Evolutionary conservation across 805 yeast genomes (phyloP).

Genomic region (Zygotorulaspora danielsina): DNA sequence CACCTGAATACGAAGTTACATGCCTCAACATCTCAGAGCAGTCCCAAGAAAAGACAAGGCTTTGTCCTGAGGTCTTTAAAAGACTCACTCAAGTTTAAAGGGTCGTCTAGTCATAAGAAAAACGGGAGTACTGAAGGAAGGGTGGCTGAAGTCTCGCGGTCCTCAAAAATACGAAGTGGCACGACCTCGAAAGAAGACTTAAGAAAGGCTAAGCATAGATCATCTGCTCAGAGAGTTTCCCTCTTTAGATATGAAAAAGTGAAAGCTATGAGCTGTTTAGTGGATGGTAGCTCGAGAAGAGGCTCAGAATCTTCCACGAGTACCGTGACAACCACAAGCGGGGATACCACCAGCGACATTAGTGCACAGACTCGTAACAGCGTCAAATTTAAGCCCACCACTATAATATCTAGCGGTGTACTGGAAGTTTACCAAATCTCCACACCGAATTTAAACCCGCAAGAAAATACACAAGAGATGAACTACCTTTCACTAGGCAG

Average conservation of each 20-base stretch:
- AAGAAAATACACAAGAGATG: constrained; percentile 21
- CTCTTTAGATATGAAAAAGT: constrained; percentile 29
- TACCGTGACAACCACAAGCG: constrained; percentile 6
- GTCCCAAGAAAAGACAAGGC: constrained; percentile 12
- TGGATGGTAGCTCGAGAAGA: constrained; percentile 6
- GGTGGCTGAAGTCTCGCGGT: neutral
- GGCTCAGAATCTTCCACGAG: constrained; percentile 12
- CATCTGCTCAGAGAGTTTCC: constrained; percentile 32
- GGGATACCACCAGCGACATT: constrained; percentile 7
- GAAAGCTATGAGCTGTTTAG: constrained; percentile 19
- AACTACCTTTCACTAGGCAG: constrained; percentile 34
- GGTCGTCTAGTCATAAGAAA: constrained; percentile 8
- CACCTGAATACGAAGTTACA: no score
- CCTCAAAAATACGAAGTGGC: constrained; percentile 11
- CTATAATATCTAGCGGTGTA: constrained; percentile 27
- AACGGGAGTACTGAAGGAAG: neutral
- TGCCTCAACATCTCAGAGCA: neutral
- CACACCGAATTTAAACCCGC: constrained; percentile 19
- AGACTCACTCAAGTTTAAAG: constrained; percentile 16
- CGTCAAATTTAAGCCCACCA: constrained; percentile 14
- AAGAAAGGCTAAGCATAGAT: constrained; percentile 14
- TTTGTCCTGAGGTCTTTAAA: constrained; percentile 18
- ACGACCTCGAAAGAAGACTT: constrained; percentile 1
- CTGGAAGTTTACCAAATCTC: constrained; percentile 33
- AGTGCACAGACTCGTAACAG: constrained; percentile 9